Evolutionary conservation across 257 asterid species (phyloP), one percentile per base, ranked within the genome.

Genomic region (Rhazya stricta): DNA sequence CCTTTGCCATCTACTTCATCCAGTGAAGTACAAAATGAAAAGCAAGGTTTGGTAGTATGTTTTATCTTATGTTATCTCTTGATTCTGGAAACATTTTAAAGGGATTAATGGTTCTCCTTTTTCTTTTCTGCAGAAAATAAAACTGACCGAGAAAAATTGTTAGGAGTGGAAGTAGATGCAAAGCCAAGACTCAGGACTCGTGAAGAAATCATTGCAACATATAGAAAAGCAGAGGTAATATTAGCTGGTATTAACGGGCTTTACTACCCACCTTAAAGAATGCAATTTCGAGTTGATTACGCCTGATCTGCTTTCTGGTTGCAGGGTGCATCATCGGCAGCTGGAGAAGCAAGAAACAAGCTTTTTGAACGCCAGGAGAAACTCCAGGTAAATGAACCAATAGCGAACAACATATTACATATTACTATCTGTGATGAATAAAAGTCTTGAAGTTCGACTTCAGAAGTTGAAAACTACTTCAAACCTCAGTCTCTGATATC

Each of bases 361-460:
- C 93, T 93, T 81, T 66, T 91, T 71, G 96, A 93, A 81, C 98
- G 98, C 78, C 95, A 89, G 84, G 91, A 91, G 78, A 93, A 91
- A 81, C 97, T 93, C 53, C 95, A 93, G 98, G 98, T 93, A 53
- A 72, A 71, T 78, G 75, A 69, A 36, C 48, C 73, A 72, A 50
- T 77, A 61, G 9, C 25, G 72, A 56, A 48, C 34, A 69, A 67
- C 42, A 25, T 32, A 27, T 32, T 23, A 4, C 37, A 21, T 16
- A 21, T 19, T 56, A 48, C 68, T 54, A 41, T 51, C 71, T 34
- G n/a, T 30, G 6, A 42, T 27, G 15, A 32, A 71, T 13, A 4
- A 32, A 50, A 21, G 10, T 29, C 69, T 53, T 18, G 29, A 73
- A 58, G 29, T 73, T 70, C 6, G 10, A 45, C 27, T 30, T 19